These are phyloP conservation scores for Laguncularia racemosa DNA, from an alignment of 345 rosid species.

Conservation along the genomic window DNA sequence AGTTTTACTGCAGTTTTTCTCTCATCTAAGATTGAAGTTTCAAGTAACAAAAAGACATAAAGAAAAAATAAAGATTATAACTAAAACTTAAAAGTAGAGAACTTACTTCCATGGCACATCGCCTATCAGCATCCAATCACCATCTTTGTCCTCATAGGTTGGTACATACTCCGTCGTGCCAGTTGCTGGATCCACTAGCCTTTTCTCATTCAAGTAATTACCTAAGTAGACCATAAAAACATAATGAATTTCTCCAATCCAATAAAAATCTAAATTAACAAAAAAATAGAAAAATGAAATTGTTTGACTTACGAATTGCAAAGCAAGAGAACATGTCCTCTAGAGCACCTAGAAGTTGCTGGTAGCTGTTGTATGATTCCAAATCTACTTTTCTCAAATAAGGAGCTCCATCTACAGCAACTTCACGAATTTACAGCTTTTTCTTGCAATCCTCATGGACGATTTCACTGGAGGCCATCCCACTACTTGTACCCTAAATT, in stretches of 20 bases:
- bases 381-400: constrained; percentile 69
- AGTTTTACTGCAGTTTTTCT: too few relatives aligned
- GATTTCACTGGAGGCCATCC: constrained; percentile 81
- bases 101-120: constrained; percentile 92
- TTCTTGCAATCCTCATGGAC: constrained; percentile 18
- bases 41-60: background rate
- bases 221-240: constrained; percentile 16
- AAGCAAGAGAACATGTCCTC: constrained; percentile 51
- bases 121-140: constrained; percentile 87
- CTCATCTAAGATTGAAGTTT: too few relatives aligned
- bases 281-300: background rate
- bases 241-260: background rate
- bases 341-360: constrained; percentile 35
- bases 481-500: constrained; percentile 39
- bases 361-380: constrained; percentile 33
- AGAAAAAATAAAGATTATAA: too few relatives aligned
- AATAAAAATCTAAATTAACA: too few relatives aligned
- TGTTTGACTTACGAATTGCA: constrained; percentile 28
- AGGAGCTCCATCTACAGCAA: constrained; percentile 70
- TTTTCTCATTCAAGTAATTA: constrained; percentile 27
- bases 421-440: constrained; percentile 50
- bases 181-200: constrained; percentile 20
- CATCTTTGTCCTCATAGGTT: constrained; percentile 74
- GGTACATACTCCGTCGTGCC: constrained; percentile 51
- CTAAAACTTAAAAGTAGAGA: background rate